Base-by-base conservation (phyloP, 495 filamentous ascomycete genomes). In the Chaetomium tenue region DNA sequence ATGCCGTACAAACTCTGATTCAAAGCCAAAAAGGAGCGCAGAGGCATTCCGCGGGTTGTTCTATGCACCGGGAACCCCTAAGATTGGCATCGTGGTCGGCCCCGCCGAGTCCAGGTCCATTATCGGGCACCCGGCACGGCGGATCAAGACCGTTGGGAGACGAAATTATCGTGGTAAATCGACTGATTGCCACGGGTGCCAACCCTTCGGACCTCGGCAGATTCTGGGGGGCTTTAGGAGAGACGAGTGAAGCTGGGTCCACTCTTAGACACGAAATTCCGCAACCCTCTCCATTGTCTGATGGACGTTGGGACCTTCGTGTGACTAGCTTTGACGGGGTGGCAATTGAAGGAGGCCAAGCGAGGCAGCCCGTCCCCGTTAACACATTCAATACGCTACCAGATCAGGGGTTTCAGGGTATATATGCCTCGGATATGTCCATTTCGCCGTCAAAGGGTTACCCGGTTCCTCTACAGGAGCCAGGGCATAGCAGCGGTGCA, bases 1-100 rank as follows among this genome's bases (percentile, higher is more conserved):
- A 80, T 60, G 73, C 74, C 39, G 66, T 74, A 22, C 72, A 66
- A 47, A 75, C 74, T 67, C 68, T 80, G n/a, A 63, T 72, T 23
- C 74, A 25, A 28, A 40, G 16, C 20, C 42, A 50, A 18, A 5
- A 2, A 18, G 13, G 3, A 16, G 40, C 1, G 40, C 40, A 44
- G 3, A 6, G 40, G 3, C 3, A 44, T 11, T 2, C 11, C 3
- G 16, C 4, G 7, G n/a, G n/a, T 22, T n/a, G n/a, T 5, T 47
- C n/a, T 22, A 18, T 20, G 18, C n/a, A 5, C 5, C 5, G 1
- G 44, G n/a, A n/a, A 9, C 5, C 5, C 7, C 22, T n/a, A 15
- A n/a, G n/a, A 22, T 47, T n/a, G 5, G n/a, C 18, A 47, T 47
- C n/a, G 44, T 47, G 7, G 5, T n/a, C 44, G n/a, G 44, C n/a